These are phyloP conservation scores for Hyphodiscus sp. DNA, from an alignment of 2,329 filamentous ascomycete species.

Conservation along the genomic window DNA sequence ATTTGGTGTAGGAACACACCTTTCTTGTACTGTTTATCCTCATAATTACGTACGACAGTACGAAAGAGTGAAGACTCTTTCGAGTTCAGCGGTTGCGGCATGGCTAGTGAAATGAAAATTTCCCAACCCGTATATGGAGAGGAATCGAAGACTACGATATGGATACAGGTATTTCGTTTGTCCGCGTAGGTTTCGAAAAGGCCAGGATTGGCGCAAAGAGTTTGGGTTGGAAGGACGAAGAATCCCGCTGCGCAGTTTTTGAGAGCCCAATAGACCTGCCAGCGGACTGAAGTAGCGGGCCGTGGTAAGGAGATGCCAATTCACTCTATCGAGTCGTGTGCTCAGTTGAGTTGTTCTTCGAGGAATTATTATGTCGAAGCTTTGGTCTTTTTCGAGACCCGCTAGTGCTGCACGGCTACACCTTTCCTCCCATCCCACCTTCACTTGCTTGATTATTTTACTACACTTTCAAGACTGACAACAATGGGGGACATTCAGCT, in stretches of 20 bases:
- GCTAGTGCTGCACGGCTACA: background rate
- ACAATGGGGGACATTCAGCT: background rate
- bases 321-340: background rate
- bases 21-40: slow-evolving; percentile 97
- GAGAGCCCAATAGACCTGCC: background rate
- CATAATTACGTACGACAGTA: slow-evolving; percentile 91
- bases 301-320: background rate
- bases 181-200: background rate
- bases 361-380: background rate
- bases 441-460: background rate
- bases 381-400: background rate
- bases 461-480: background rate
- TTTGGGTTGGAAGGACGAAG: background rate
- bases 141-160: background rate
- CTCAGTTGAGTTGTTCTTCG: background rate
- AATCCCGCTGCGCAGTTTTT: background rate
- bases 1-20: slow-evolving; percentile 36
- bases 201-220: background rate
- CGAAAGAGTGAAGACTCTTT: slow-evolving; percentile 95
- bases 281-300: background rate
- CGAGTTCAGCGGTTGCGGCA: slow-evolving; percentile 69
- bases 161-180: background rate
- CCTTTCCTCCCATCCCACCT: background rate
- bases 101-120: slow-evolving; percentile 31
- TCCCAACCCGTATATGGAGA: background rate